A percentile compares a stretch with the other conserved stretches of the same genome.
These are phyloP conservation scores for Abelmoschus esculentus DNA, from an alignment of 345 rosid species.

Conservation along the genomic window DNA sequence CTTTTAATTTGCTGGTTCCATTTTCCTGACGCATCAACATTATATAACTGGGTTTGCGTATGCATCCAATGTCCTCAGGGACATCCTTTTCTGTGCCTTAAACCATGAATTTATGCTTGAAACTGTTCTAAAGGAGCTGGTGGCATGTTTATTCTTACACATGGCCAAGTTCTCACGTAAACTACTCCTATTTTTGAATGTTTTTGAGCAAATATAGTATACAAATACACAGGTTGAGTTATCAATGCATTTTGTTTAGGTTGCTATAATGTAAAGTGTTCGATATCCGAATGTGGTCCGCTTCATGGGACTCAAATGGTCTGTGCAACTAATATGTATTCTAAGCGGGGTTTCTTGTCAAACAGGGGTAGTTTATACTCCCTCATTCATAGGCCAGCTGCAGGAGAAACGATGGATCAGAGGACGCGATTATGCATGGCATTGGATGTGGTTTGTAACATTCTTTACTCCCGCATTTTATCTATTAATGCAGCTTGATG, in stretches of 20 bases:
- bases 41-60: background rate
- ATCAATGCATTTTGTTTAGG: conserved; percentile 29
- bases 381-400: conserved; percentile 76
- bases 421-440: conserved; percentile 89
- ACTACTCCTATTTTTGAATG: background rate
- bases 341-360: conserved; percentile 8
- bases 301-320: too few relatives aligned
- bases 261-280: conserved; percentile 92
- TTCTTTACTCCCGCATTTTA: background rate
- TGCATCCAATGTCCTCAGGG: background rate
- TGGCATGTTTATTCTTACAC: background rate
- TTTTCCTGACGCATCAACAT: background rate
- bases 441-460: conserved; percentile 68
- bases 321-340: background rate
- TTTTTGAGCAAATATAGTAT: background rate
- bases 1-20: background rate
- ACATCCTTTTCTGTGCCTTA: too few relatives aligned
- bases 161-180: background rate
- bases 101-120: too few relatives aligned
- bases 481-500: background rate
- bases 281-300: conserved; percentile 96
- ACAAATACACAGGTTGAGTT: background rate
- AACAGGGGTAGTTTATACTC: conserved; percentile 92
- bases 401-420: conserved; percentile 75
- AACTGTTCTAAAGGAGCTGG: background rate